These are phyloP conservation scores for Liquidambar formosana DNA, from an alignment of 164 flowering plant genomes.

Conservation along the genomic window DNA sequence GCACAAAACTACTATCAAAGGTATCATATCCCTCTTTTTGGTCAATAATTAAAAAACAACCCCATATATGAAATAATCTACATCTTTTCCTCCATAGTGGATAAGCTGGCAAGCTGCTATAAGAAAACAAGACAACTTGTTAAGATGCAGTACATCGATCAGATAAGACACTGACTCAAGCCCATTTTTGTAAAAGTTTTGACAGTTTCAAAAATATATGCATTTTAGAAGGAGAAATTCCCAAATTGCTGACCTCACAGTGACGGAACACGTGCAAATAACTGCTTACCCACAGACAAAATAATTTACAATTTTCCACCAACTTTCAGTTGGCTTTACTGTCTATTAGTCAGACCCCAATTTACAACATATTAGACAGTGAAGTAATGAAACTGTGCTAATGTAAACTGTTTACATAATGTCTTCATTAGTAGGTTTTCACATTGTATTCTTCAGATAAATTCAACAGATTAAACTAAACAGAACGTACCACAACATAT, in stretches of 20 bases:
- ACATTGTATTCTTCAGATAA: too few relatives aligned
- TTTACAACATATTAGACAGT: too few relatives aligned
- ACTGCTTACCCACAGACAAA: too few relatives aligned
- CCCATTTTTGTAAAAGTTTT: background rate
- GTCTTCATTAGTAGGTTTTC: too few relatives aligned
- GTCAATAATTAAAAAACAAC: conserved; percentile 1
- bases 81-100: background rate
- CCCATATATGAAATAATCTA: background rate
- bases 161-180: background rate
- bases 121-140: background rate
- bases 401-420: too few relatives aligned
- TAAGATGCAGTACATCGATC: background rate
- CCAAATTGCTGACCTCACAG: background rate
- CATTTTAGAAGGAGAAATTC: background rate
- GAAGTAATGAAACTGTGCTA: too few relatives aligned
- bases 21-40: background rate
- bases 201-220: background rate
- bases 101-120: background rate
- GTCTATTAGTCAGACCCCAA: too few relatives aligned
- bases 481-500: background rate
- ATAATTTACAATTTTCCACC: too few relatives aligned
- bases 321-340: too few relatives aligned
- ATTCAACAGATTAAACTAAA: background rate
- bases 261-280: background rate
- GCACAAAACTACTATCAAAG: background rate